A percentile compares a stretch with the other conserved stretches of the same genome.
Evolutionary conservation across 2,329 filamentous ascomycete species (phyloP).

Genomic region (Diaporthe citrichinensis): DNA sequence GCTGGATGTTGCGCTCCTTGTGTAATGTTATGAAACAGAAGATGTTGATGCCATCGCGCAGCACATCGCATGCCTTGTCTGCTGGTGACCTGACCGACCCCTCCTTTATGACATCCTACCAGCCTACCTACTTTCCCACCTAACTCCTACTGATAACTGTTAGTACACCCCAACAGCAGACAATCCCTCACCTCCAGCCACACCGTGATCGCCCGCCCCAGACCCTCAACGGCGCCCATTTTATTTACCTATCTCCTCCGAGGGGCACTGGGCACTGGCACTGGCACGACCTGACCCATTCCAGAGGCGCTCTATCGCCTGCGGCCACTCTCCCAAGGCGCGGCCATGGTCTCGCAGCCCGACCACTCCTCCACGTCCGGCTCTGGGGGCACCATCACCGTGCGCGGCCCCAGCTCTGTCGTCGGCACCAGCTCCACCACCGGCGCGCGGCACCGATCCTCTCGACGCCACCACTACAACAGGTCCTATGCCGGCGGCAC

Average conservation of each 20-base stretch:
- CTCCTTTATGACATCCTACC: slow-evolving; percentile 31
- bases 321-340: slow-evolving; percentile 18
- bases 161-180: slow-evolving; percentile 23
- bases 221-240: not conserved
- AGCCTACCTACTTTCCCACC: slow-evolving; percentile 34
- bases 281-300: slow-evolving; percentile 26
- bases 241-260: not conserved
- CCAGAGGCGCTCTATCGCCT: slow-evolving; percentile 16
- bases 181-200: slow-evolving; percentile 33
- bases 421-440: slow-evolving; percentile 47
- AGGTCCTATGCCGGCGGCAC: slow-evolving; percentile 84
- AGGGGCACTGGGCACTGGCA: slow-evolving; percentile 10
- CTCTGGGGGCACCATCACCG: slow-evolving; percentile 46
- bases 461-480: slow-evolving; percentile 70
- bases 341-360: slow-evolving; percentile 52
- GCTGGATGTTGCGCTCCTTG: slow-evolving; percentile 22
- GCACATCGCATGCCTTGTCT: slow-evolving; percentile 25
- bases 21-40: slow-evolving; percentile 34
- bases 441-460: slow-evolving; percentile 42
- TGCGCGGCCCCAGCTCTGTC: slow-evolving; percentile 52
- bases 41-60: slow-evolving; percentile 33
- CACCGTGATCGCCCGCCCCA: slow-evolving; percentile 33
- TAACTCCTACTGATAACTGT: slow-evolving; percentile 29
- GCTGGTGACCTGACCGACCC: slow-evolving; percentile 33
- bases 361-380: slow-evolving; percentile 47